These are phyloP conservation scores for Backusella tarrabulga DNA, from an alignment of 192 early-diverging fungal genomes.

Conservation along the genomic window DNA sequence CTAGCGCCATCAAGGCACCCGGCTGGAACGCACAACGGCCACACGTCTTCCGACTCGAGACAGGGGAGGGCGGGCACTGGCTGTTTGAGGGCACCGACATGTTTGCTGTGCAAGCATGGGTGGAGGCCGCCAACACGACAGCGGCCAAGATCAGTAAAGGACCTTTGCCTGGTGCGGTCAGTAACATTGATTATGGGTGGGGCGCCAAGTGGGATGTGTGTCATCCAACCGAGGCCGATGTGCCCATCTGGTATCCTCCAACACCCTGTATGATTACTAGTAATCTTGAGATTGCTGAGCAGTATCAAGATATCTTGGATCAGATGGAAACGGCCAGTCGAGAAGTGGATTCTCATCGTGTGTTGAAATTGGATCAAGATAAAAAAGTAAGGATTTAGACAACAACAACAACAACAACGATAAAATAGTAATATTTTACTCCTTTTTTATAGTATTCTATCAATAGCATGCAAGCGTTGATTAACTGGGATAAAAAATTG, in stretches of 20 bases:
- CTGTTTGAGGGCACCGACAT: conserved; percentile 7
- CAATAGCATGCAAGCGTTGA: conserved; percentile 1
- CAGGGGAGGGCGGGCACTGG: conserved; percentile 1
- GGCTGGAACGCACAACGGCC: conserved; percentile 7
- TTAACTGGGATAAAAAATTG: conserved; percentile 5
- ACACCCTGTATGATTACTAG: neutral
- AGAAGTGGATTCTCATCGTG: neutral
- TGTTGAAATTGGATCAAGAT: neutral
- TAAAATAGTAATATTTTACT: no score
- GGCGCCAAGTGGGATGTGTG: neutral
- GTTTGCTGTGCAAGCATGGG: conserved; percentile 13
- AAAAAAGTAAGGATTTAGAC: neutral
- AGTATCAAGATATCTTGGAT: conserved; percentile 1
- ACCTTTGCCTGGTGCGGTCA: neutral
- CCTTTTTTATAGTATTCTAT: neutral
- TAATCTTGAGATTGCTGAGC: neutral
- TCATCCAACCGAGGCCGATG: neutral
- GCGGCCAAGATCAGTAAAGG: conserved; percentile 9
- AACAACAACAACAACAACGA: neutral
- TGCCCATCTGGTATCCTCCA: conserved; percentile 6
- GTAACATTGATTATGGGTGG: conserved; percentile 9
- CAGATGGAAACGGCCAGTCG: neutral
- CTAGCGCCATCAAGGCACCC: neutral
- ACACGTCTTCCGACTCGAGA: conserved; percentile 7
- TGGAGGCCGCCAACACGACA: neutral